Evolutionary conservation across 2,329 filamentous ascomycete genomes (phyloP).

Genomic region (Aspergillus pseudoterreus): DNA sequence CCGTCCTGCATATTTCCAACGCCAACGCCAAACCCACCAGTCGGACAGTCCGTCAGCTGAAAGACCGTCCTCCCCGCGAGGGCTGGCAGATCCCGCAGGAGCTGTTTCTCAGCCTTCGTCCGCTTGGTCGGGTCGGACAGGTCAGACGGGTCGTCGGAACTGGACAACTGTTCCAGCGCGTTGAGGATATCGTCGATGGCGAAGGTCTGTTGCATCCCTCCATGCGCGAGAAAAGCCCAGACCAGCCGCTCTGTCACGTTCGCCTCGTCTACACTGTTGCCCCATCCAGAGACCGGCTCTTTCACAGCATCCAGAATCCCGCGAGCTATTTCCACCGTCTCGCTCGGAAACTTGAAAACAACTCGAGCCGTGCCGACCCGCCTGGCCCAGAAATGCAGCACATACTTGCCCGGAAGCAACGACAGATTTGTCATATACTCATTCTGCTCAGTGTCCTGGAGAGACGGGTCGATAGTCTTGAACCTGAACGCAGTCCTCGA

Average conservation of each 20-base stretch:
- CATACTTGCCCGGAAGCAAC: not conserved
- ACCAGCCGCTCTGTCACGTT: not conserved
- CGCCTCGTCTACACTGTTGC: not conserved
- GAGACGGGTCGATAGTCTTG: not conserved
- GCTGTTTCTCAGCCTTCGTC: not conserved
- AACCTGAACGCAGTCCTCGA: not conserved
- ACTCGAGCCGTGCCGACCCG: conserved; percentile 1
- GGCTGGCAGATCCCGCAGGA: not conserved
- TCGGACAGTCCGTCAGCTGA: not conserved
- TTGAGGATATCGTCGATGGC: not conserved
- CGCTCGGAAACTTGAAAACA: not conserved
- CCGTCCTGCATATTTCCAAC: conserved; percentile 1
- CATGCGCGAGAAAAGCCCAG: conserved; percentile 3
- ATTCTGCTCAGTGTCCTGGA: conserved; percentile 5
- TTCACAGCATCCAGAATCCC: not conserved
- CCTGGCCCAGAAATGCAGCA: conserved; percentile 4
- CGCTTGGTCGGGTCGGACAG: not conserved
- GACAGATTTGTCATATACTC: conserved; percentile 3
- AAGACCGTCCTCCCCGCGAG: conserved; percentile 1
- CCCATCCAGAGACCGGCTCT: not conserved
- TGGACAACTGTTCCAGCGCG: not conserved
- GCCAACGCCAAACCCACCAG: conserved; percentile 3
- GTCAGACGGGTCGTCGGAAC: not conserved
- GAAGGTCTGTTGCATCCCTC: not conserved
- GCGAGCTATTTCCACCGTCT: conserved; percentile 1